Conservation (phyloP, 495 filamentous ascomycete genomes). For the Penicillium taxi region DNA sequence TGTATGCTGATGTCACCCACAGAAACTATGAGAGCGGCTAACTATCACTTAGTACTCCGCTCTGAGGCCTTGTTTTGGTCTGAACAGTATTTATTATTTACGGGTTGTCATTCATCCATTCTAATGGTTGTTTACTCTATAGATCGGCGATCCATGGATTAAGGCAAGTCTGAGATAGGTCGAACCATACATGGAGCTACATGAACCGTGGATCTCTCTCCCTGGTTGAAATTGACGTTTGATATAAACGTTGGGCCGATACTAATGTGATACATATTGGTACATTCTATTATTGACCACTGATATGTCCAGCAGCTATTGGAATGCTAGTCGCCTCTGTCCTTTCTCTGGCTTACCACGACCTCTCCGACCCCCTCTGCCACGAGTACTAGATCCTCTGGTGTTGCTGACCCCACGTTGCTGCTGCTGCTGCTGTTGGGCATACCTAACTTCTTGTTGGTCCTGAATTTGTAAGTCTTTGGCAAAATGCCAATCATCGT, state of each 20-base stretch:
- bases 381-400: slow-evolving; percentile 24
- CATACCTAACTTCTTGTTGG: slow-evolving; percentile 23
- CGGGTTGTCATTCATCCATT: too few species aligned
- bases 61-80: not conserved
- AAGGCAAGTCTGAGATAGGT: not conserved
- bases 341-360: slow-evolving; percentile 60
- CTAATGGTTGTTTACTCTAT: not conserved
- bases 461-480: slow-evolving; percentile 69
- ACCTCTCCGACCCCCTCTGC: slow-evolving; percentile 23
- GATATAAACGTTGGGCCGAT: too few species aligned
- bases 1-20: slow-evolving; percentile 5
- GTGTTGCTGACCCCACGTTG: slow-evolving; percentile 12
- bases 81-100: not conserved
- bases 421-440: slow-evolving; percentile 11
- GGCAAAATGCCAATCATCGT: slow-evolving; percentile 95
- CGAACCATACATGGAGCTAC: not conserved
- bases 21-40: not conserved
- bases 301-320: too few species aligned
- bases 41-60: not conserved
- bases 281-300: too few species aligned
- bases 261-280: too few species aligned
- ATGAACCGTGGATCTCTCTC: not conserved
- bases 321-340: slow-evolving; percentile 64
- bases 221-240: too few species aligned
- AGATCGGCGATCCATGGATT: not conserved